Percentiles rank a stretch among this genome's conserved stretches.
Conservation (phyloP, 495 filamentous ascomycete species). For the Hyphodiscus hymeniophilus region DNA sequence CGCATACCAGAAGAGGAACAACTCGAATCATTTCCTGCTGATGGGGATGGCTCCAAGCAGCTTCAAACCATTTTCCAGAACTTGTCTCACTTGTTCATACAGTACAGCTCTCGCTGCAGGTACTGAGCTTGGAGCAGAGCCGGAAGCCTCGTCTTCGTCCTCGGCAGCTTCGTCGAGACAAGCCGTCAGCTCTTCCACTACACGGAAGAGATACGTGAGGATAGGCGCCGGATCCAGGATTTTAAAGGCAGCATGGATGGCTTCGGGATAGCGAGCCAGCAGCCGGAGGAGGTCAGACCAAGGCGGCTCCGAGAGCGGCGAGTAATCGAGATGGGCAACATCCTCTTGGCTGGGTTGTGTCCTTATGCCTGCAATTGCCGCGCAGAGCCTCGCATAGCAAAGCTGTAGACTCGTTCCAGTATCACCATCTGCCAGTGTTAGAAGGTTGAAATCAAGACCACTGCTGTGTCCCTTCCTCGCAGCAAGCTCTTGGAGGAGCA, state of each 20-base stretch:
- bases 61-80: constrained; percentile 53
- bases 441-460: constrained; percentile 58
- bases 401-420: constrained; percentile 65
- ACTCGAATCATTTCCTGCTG: constrained; percentile 9
- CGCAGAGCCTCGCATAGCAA: constrained; percentile 61
- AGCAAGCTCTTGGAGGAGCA: constrained; percentile 68
- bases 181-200: constrained; percentile 48
- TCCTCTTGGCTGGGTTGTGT: constrained; percentile 38
- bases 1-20: not conserved
- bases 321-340: constrained; percentile 30
- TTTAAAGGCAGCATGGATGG: constrained; percentile 52
- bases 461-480: constrained; percentile 58
- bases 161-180: constrained; percentile 41
- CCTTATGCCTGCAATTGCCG: constrained; percentile 46
- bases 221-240: constrained; percentile 59
- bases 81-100: constrained; percentile 48
- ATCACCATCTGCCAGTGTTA: constrained; percentile 65
- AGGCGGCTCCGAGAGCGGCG: not conserved
- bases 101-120: constrained; percentile 20
- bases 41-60: constrained; percentile 34
- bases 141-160: constrained; percentile 15
- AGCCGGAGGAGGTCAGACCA: constrained; percentile 44
- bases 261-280: constrained; percentile 55
- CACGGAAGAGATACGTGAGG: constrained; percentile 49
- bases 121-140: constrained; percentile 26